phyloP scores from a whole-genome alignment of 495 filamentous ascomycete genomes.

The Hyaloscypha bicolor region DNA sequence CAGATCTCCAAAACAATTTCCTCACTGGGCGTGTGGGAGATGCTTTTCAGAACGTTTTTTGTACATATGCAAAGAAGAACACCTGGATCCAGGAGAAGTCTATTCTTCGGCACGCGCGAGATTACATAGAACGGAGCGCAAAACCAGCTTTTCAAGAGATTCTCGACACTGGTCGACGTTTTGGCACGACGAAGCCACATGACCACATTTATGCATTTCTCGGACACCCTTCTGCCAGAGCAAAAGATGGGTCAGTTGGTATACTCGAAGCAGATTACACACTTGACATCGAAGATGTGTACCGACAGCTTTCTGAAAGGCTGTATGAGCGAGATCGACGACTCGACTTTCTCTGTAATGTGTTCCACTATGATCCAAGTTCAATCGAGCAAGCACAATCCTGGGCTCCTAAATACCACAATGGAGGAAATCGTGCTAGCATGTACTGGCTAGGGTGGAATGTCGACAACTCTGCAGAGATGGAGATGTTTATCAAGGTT shows the following conservation, averaged over 20 bases:
- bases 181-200: slow-evolving; percentile 5
- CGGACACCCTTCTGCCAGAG: slow-evolving; percentile 12
- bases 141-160: neutral
- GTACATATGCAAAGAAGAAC: neutral
- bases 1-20: neutral
- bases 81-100: neutral
- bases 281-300: neutral
- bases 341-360: neutral
- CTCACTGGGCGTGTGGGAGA: neutral
- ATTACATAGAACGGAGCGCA: neutral
- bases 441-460: neutral
- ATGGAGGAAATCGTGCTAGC: neutral
- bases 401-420: neutral
- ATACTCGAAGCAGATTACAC: neutral
- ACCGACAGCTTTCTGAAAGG: neutral
- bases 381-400: neutral
- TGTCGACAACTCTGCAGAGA: neutral
- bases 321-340: neutral
- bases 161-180: neutral
- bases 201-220: slow-evolving; percentile 22
- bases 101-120: neutral
- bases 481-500: neutral
- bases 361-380: neutral
- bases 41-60: neutral
- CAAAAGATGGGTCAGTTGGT: neutral